Percentiles rank a stretch among this genome's conserved stretches.
Conservation (phyloP, 176 grass and related monocot genomes). For the Oryza punctata region DNA sequence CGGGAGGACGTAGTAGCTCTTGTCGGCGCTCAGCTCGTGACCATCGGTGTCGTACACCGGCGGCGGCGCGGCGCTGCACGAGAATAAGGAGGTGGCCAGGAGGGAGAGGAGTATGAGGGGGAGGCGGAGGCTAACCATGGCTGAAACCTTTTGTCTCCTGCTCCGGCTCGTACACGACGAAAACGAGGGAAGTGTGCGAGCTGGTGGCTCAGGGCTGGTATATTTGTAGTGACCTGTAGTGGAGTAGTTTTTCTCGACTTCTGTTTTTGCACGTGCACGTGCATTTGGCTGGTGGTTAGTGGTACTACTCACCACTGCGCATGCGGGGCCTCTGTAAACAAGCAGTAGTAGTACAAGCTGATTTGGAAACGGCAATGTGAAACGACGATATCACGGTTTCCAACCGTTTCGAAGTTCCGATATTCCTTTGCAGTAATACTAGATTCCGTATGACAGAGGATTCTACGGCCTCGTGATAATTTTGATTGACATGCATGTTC, state of each 20-base stretch:
- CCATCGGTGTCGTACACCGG: constrained; percentile 48
- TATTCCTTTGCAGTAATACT: neutral
- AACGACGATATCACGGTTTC: neutral
- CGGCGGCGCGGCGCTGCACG: neutral
- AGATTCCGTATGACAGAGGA: neutral
- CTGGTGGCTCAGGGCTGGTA: neutral
- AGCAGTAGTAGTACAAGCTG: neutral
- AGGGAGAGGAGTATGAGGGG: constrained; percentile 8
- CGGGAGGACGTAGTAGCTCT: constrained; percentile 54
- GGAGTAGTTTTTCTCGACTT: neutral
- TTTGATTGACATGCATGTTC: neutral
- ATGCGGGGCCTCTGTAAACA: no score
- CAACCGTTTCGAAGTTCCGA: neutral
- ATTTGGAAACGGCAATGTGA: neutral
- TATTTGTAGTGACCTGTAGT: constrained; percentile 28
- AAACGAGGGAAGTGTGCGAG: neutral
- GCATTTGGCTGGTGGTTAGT: no score
- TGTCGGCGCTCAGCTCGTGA: constrained; percentile 32
- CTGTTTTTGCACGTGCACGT: constrained; percentile 13
- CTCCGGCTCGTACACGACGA: neutral
- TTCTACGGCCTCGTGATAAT: neutral
- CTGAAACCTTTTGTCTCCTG: neutral
- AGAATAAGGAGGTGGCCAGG: constrained; percentile 5
- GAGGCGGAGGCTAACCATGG: neutral
- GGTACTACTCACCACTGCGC: no score